Evolutionary conservation across 2,329 filamentous ascomycete species (phyloP).

Genomic region (Aspergillus caelatus): DNA sequence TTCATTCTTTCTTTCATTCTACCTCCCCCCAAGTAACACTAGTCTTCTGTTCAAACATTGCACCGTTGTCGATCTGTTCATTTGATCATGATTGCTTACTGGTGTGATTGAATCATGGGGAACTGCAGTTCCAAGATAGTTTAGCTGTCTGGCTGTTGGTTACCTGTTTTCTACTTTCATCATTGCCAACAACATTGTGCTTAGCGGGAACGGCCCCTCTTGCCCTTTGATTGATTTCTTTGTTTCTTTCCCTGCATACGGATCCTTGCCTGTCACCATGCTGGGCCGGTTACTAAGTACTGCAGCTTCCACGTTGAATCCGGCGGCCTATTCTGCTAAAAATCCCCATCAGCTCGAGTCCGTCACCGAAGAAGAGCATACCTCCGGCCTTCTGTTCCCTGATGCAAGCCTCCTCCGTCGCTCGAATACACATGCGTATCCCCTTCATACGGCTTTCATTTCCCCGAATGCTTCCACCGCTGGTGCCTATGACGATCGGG

Average conservation of each 20-base stretch:
- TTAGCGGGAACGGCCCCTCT: slow-evolving; percentile 10
- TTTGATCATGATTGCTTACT: slow-evolving; percentile 31
- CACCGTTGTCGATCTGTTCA: slow-evolving; percentile 5
- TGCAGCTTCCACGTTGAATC: slow-evolving; percentile 47
- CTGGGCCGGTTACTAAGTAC: slow-evolving; percentile 48
- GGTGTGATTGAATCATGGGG: slow-evolving; percentile 37
- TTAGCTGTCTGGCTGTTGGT: slow-evolving; percentile 31
- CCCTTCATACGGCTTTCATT: slow-evolving; percentile 44
- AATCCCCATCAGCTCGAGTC: slow-evolving; percentile 47
- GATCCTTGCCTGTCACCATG: slow-evolving; percentile 35
- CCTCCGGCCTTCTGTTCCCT: slow-evolving; percentile 51
- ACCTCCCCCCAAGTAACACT: not conserved
- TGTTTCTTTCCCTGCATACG: slow-evolving; percentile 19
- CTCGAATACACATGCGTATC: slow-evolving; percentile 44
- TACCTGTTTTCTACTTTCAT: slow-evolving; percentile 5
- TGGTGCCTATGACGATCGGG: slow-evolving; percentile 51
- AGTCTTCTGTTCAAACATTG: not conserved
- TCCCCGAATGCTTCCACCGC: slow-evolving; percentile 47
- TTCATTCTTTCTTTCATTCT: not conserved
- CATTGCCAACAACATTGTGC: not conserved
- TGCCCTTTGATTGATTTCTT: slow-evolving; percentile 4
- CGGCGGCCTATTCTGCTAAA: slow-evolving; percentile 42
- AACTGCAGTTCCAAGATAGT: slow-evolving; percentile 33
- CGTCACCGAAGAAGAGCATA: slow-evolving; percentile 53
- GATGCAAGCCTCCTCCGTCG: slow-evolving; percentile 47